Evolutionary conservation across 179 eudicot genomes (phyloP).

Genomic region (Patellifolia procumbens): DNA sequence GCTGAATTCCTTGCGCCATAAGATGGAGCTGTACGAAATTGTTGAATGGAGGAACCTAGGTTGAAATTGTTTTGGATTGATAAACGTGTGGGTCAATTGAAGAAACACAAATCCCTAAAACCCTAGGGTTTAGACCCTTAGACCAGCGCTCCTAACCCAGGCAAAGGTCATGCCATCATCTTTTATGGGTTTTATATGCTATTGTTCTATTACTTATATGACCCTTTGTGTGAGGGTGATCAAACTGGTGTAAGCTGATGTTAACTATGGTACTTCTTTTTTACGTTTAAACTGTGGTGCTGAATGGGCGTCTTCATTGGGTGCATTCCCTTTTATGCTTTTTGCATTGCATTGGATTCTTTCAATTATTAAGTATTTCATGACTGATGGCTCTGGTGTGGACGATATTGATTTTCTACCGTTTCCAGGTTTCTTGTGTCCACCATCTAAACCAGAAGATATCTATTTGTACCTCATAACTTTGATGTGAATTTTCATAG

Average conservation of each 20-base stretch:
- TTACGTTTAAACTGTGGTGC: background rate
- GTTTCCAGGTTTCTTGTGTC: background rate
- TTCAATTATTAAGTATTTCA: too few relatives aligned
- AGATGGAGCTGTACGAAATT: background rate
- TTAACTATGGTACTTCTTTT: too few relatives aligned
- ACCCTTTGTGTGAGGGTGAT: background rate
- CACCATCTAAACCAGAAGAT: background rate
- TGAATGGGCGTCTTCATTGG: background rate
- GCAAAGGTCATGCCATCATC: background rate
- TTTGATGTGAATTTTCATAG: background rate
- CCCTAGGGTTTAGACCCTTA: too few relatives aligned
- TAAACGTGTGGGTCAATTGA: too few relatives aligned
- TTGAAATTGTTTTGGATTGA: background rate
- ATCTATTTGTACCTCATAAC: background rate
- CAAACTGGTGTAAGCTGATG: background rate
- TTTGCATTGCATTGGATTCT: too few relatives aligned
- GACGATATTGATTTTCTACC: background rate
- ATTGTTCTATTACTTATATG: background rate
- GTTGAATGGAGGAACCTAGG: background rate
- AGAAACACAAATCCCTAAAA: too few relatives aligned
- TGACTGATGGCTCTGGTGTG: background rate
- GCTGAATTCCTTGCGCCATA: too few relatives aligned
- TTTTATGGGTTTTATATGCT: background rate
- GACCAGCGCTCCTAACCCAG: background rate
- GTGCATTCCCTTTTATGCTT: too few relatives aligned